Percentiles rank a stretch among this genome's conserved stretches.
These are phyloP conservation scores for Gnomoniopsis sp. DNA, from an alignment of 2,329 filamentous ascomycete genomes.

Conservation along the genomic window DNA sequence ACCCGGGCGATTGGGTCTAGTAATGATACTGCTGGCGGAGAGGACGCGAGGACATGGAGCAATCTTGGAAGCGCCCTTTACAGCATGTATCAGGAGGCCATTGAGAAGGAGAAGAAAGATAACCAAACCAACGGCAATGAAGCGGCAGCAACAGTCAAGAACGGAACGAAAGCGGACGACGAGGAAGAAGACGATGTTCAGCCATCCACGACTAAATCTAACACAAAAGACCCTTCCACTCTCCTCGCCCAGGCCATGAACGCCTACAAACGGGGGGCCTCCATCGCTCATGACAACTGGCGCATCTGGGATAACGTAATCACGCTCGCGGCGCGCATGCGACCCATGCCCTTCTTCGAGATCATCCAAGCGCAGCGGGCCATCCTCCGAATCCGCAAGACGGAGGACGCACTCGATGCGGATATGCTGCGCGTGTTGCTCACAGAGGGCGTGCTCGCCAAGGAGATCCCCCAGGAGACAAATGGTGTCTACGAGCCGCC, in stretches of 20 bases:
- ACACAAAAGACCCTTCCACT: conserved; percentile 47
- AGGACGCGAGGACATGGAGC: conserved; percentile 90
- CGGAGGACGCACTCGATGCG: conserved; percentile 75
- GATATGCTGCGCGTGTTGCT: conserved; percentile 71
- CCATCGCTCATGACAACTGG: conserved; percentile 79
- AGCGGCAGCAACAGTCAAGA: conserved; percentile 20
- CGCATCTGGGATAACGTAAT: conserved; percentile 97
- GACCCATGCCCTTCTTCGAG: conserved; percentile 71
- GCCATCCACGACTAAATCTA: conserved; percentile 11
- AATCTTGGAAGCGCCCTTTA: conserved; percentile 86
- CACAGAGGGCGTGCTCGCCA: conserved; percentile 60
- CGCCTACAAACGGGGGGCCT: conserved; percentile 84
- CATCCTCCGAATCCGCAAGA: conserved; percentile 72
- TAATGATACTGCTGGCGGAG: conserved; percentile 65
- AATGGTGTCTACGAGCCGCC: conserved; percentile 36
- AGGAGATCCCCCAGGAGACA: conserved; percentile 30
- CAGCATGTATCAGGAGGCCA: conserved; percentile 58
- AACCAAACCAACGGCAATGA: conserved; percentile 19
- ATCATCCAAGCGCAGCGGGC: conserved; percentile 71
- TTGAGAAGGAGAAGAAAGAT: conserved; percentile 34
- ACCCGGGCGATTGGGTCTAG: conserved; percentile 69
- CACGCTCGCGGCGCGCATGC: conserved; percentile 75
- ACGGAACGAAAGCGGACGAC: conserved; percentile 20
- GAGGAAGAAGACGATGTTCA: conserved; percentile 27
- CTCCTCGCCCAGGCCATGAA: conserved; percentile 72